phyloP scores from a whole-genome alignment of 768 basidiomycete genomes.

The Lentinula sp. region DNA sequence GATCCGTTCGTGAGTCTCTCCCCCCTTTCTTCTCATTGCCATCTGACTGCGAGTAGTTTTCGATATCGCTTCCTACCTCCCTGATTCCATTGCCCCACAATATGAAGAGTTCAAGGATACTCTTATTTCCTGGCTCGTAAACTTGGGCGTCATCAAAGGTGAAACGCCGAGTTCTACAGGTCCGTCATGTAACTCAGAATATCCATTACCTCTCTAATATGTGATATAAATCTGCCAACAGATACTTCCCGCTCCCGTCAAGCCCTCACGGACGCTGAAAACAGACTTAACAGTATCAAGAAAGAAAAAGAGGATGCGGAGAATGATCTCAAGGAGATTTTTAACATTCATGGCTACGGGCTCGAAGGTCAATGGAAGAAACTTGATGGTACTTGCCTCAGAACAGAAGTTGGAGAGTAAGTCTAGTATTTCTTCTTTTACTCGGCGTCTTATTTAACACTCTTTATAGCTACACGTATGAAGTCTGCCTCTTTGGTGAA shows the following conservation, averaged over 20 bases:
- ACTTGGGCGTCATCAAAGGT: slow-evolving; percentile 50
- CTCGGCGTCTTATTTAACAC: background rate
- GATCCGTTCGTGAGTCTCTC: slow-evolving; percentile 48
- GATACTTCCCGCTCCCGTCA: slow-evolving; percentile 61
- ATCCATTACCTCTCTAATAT: background rate
- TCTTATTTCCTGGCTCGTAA: slow-evolving; percentile 56
- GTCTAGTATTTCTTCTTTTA: slow-evolving; percentile 25
- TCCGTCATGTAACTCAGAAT: slow-evolving; percentile 10
- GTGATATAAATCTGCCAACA: slow-evolving; percentile 13
- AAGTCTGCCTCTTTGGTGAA: slow-evolving; percentile 86
- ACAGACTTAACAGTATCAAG: slow-evolving; percentile 43
- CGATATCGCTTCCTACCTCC: slow-evolving; percentile 75
- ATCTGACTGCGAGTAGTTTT: slow-evolving; percentile 49
- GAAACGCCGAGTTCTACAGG: slow-evolving; percentile 34
- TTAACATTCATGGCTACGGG: slow-evolving; percentile 63
- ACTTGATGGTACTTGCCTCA: slow-evolving; percentile 74
- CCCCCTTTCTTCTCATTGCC: background rate
- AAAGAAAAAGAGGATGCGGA: slow-evolving; percentile 49
- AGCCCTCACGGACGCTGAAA: slow-evolving; percentile 58
- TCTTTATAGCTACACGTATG: slow-evolving; percentile 77
- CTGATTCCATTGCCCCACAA: slow-evolving; percentile 68
- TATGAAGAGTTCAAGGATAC: slow-evolving; percentile 64
- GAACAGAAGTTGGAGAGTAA: slow-evolving; percentile 85
- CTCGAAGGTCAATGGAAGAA: slow-evolving; percentile 93
- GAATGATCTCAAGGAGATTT: slow-evolving; percentile 60